These are phyloP conservation scores for Hypoxylon lienhwacheense DNA, from an alignment of 495 filamentous ascomycete genomes.

Conservation along the genomic window DNA sequence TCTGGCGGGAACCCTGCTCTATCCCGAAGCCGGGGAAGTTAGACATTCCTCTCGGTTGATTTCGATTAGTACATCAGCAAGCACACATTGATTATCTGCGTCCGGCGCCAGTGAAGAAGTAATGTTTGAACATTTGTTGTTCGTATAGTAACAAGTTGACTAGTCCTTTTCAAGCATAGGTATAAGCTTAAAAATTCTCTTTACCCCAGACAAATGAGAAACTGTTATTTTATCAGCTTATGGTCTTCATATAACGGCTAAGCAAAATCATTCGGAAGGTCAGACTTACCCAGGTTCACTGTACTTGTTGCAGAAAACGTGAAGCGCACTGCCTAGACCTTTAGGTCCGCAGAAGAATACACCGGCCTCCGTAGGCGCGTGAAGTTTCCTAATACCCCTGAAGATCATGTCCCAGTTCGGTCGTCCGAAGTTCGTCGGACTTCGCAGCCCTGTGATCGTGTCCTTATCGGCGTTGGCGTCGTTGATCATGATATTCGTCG, in stretches of 20 bases:
- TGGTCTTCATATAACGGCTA: background rate
- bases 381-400: slow-evolving; percentile 71
- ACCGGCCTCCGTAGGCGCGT: slow-evolving; percentile 69
- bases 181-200: slow-evolving; percentile 66
- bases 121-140: slow-evolving; percentile 20
- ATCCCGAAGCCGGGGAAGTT: slow-evolving; percentile 18
- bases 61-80: slow-evolving; percentile 30
- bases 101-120: slow-evolving; percentile 31
- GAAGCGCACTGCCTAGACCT: slow-evolving; percentile 65
- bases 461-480: slow-evolving; percentile 77
- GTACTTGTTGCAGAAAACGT: slow-evolving; percentile 78
- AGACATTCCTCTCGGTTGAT: slow-evolving; percentile 18
- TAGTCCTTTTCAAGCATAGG: slow-evolving; percentile 13
- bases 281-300: slow-evolving; percentile 65
- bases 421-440: slow-evolving; percentile 75
- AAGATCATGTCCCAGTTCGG: slow-evolving; percentile 84
- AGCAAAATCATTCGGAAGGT: background rate
- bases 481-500: slow-evolving; percentile 83
- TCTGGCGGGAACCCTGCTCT: slow-evolving; percentile 3
- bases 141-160: slow-evolving; percentile 12
- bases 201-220: slow-evolving; percentile 72
- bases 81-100: slow-evolving; percentile 28
- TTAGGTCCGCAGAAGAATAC: slow-evolving; percentile 83
- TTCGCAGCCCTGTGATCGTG: slow-evolving; percentile 72
- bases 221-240: slow-evolving; percentile 26